Conservation (phyloP, 148 eudicot genomes). For the Simmondsia chinensis region DNA sequence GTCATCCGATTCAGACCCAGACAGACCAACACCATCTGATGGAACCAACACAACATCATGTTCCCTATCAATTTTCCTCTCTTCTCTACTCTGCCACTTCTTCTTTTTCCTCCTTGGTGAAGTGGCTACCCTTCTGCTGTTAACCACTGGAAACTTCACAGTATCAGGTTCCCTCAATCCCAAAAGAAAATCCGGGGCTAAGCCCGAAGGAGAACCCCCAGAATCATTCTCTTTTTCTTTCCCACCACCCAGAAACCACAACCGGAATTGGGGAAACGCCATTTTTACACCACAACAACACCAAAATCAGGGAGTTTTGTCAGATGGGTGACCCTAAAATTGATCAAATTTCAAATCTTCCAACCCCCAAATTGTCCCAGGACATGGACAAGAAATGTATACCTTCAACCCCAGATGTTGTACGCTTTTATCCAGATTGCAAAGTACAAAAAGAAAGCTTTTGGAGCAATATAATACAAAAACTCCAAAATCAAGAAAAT, state of each 20-base stretch:
- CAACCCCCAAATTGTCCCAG: not conserved
- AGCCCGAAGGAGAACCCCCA: slow-evolving; percentile 29
- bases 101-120: slow-evolving; percentile 45
- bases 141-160: slow-evolving; percentile 38
- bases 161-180: slow-evolving; percentile 42
- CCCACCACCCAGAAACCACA: slow-evolving; percentile 41
- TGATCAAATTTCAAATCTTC: not conserved
- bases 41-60: slow-evolving; percentile 81
- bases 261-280: slow-evolving; percentile 47
- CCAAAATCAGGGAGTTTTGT: not conserved
- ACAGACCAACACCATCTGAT: slow-evolving; percentile 73
- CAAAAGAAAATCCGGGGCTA: slow-evolving; percentile 27
- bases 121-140: slow-evolving; percentile 19
- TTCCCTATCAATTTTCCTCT: slow-evolving; percentile 69
- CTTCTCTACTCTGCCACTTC: slow-evolving; percentile 74
- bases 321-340: not conserved
- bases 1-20: slow-evolving; percentile 89
- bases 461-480: too few relatives aligned
- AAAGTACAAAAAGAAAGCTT: too few relatives aligned
- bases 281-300: slow-evolving; percentile 14
- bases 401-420: too few relatives aligned
- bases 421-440: too few relatives aligned
- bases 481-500: not conserved
- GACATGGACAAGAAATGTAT: not conserved
- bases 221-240: slow-evolving; percentile 35